phyloP scores from a whole-genome alignment of 2,329 filamentous ascomycete genomes.

The Exserohilum rostratum region DNA sequence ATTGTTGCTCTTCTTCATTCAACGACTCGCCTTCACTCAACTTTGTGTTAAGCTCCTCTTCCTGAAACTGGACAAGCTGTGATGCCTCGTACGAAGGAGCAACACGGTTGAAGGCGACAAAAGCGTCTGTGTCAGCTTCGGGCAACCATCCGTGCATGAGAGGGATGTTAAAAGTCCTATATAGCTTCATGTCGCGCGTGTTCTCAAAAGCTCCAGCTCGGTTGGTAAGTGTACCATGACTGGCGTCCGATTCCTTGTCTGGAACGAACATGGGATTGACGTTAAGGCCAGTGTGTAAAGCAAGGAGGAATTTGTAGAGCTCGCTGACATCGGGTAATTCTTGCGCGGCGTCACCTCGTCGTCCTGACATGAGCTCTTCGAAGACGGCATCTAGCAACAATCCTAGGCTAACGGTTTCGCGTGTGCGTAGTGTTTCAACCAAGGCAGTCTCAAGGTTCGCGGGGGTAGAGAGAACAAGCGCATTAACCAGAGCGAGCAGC shows the following conservation, averaged over 20 bases:
- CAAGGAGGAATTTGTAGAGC: constrained; percentile 84
- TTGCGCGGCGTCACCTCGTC: constrained; percentile 67
- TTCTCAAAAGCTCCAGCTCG: constrained; percentile 80
- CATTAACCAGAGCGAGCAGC: constrained; percentile 89
- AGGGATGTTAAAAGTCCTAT: constrained; percentile 85
- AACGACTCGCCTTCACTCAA: constrained; percentile 67
- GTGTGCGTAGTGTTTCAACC: constrained; percentile 74
- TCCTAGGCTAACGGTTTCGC: constrained; percentile 87
- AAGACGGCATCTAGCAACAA: constrained; percentile 87
- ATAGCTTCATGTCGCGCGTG: constrained; percentile 87
- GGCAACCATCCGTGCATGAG: constrained; percentile 94
- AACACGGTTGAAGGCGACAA: constrained; percentile 72
- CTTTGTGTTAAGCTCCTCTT: constrained; percentile 87
- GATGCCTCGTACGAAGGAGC: constrained; percentile 90
- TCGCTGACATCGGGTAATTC: constrained; percentile 85
- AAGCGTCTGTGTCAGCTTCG: constrained; percentile 66
- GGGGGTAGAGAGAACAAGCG: constrained; percentile 81
- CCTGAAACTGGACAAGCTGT: constrained; percentile 84
- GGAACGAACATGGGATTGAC: constrained; percentile 90
- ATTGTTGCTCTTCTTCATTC: constrained; percentile 73
- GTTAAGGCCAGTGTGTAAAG: constrained; percentile 95
- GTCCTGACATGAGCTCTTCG: constrained; percentile 85
- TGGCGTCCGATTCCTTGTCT: constrained; percentile 48
- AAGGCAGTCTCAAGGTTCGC: constrained; percentile 71
- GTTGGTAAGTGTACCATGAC: constrained; percentile 40